phyloP scores from a whole-genome alignment of 1,284 basidiomycete species.

The Sutorius eximius region DNA sequence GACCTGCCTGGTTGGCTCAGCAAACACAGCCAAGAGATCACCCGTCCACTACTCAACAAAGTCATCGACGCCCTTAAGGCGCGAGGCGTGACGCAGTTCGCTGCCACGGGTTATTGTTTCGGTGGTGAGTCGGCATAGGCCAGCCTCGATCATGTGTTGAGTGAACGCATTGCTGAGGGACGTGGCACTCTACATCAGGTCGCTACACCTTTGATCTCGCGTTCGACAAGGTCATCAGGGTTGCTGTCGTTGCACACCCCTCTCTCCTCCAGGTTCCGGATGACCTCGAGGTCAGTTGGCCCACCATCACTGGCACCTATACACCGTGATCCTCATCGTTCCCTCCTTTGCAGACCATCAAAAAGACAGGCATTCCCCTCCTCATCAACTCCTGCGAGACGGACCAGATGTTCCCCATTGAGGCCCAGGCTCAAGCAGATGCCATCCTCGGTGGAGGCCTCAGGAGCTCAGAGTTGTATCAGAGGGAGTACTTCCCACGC shows the following conservation, averaged over 20 bases:
- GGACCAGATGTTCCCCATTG: slow-evolving; percentile 37
- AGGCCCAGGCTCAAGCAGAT: slow-evolving; percentile 36
- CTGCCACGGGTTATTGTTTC: slow-evolving; percentile 69
- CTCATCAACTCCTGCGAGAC: slow-evolving; percentile 45
- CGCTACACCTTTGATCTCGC: slow-evolving; percentile 69
- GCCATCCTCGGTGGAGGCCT: slow-evolving; percentile 41
- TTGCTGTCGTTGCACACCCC: slow-evolving; percentile 63
- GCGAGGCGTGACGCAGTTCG: slow-evolving; percentile 57
- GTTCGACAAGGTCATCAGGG: slow-evolving; percentile 57
- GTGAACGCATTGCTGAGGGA: not conserved
- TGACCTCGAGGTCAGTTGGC: slow-evolving; percentile 17
- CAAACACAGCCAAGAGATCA: slow-evolving; percentile 46
- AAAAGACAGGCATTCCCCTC: slow-evolving; percentile 38
- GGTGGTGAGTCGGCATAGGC: slow-evolving; percentile 48
- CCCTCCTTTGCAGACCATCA: slow-evolving; percentile 29
- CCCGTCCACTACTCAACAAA: slow-evolving; percentile 54
- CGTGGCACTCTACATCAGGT: slow-evolving; percentile 26
- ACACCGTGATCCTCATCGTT: not conserved
- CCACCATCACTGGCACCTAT: not conserved
- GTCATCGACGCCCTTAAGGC: slow-evolving; percentile 58
- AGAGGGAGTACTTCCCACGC: slow-evolving; percentile 44
- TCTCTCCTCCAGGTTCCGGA: slow-evolving; percentile 60
- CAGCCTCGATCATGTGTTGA: not conserved
- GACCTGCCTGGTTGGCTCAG: slow-evolving; percentile 51
- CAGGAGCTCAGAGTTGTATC: slow-evolving; percentile 42